Base-by-base conservation (phyloP, 495 filamentous ascomycete species). In the Tuber borchii region DNA sequence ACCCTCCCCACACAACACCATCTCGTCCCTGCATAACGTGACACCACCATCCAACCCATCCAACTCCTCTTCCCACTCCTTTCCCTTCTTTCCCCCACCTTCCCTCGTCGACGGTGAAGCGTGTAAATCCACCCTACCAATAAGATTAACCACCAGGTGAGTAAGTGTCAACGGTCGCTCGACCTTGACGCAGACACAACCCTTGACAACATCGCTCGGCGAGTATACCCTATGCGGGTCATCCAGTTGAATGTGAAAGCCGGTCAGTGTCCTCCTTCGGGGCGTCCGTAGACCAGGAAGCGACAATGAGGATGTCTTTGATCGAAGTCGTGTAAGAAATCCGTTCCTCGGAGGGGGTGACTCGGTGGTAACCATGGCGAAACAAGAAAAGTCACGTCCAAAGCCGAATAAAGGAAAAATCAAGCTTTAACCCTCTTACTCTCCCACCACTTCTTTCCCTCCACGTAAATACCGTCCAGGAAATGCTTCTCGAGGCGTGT, bases 191-290 rank as follows among this genome's bases (percentile, higher is more conserved):
- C 93, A 86, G 1, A 99, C 93, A 71, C 89, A 90, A 65, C 95
- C 95, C 76, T 86, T 86, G 22, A 90, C 87, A 75, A 87, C 83
- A 69, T 90, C 89, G 48, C 88, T 88, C 22, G 89, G 88, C 31
- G 88, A 89, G 83, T 97, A 97, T 71, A 92, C 90, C 72, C 92
- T 91, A 86, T 95, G 93, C 42, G 95, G 95, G 78, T 97, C 93
- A 78, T 95, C 89, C n/a, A 89, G 87, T 51, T 87, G 86, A 84
- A 93, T 89, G 80, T 94, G 90, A 84, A 93, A 97, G 81, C 97
- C 94, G 79, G 90, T 87, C 74, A 96, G 61, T 34, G 75, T 71
- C 34, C 78, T 72, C 56, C 56, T 65, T 34, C 79, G 79, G 40
- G 79, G 46, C 19, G 75, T 65, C 31, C 79, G 56, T n/a, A 79